A percentile compares a stretch with the other conserved stretches of the same genome.
phyloP scores from a whole-genome alignment of 305 asterid species.

The Coffea humblotiana region DNA sequence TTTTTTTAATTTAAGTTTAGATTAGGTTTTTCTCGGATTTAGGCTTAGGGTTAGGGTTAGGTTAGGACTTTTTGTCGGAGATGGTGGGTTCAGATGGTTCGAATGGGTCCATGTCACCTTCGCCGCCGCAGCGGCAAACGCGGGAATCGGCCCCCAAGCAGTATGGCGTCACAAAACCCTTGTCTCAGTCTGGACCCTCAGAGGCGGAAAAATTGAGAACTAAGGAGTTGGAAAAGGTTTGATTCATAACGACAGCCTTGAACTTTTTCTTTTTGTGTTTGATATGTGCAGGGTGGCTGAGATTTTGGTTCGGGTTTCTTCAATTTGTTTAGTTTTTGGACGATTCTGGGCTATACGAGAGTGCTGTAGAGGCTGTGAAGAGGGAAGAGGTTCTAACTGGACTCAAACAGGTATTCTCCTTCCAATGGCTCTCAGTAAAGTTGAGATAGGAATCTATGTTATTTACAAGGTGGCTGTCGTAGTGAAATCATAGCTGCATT shows the following conservation, averaged over 20 bases:
- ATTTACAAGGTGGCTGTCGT: background rate
- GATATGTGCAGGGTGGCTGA: background rate
- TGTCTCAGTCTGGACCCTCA: conserved; percentile 74
- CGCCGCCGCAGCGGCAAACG: conserved; percentile 29
- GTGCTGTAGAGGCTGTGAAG: conserved; percentile 65
- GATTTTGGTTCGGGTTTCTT: conserved; percentile 4
- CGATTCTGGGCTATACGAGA: conserved; percentile 75
- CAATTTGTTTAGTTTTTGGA: conserved; percentile 53
- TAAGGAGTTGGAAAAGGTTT: conserved; percentile 77
- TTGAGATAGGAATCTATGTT: background rate
- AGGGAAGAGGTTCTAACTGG: conserved; percentile 67
- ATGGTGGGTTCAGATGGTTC: conserved; percentile 26
- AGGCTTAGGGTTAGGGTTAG: conserved; percentile 9
- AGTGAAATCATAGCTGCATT: background rate
- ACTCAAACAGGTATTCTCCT: conserved; percentile 58
- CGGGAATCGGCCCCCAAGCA: conserved; percentile 50
- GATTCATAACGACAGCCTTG: background rate
- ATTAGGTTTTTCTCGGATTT: background rate
- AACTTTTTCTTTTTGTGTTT: background rate
- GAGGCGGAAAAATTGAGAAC: conserved; percentile 63
- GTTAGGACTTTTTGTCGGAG: conserved; percentile 4
- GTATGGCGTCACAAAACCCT: conserved; percentile 73
- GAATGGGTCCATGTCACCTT: background rate
- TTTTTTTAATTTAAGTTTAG: background rate
- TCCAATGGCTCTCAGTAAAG: background rate